A percentile compares a stretch with the other conserved stretches of the same genome.
Conservation (phyloP, 192 early-diverging fungal genomes). For the Backusella mclennaniae region DNA sequence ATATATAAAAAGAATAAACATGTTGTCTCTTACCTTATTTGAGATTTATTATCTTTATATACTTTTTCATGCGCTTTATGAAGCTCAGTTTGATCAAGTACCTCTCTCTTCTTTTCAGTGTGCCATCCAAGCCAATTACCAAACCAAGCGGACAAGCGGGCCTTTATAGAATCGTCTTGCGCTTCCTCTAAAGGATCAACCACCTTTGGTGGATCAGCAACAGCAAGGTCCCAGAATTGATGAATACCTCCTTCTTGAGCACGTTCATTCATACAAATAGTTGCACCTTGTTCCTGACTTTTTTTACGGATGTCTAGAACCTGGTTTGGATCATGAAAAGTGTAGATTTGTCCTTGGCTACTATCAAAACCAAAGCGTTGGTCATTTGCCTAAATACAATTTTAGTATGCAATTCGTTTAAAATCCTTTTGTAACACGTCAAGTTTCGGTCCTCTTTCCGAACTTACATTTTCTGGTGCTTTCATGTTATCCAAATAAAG, state of each 20-base stretch:
- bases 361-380: slow-evolving; percentile 19
- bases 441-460: background rate
- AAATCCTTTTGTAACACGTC: too few species aligned
- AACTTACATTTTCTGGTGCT: slow-evolving; percentile 26
- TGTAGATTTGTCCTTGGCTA: slow-evolving; percentile 17
- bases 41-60: slow-evolving; percentile 12
- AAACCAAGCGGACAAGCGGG: slow-evolving; percentile 13
- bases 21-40: slow-evolving; percentile 11
- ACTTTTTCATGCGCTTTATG: slow-evolving; percentile 19
- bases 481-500: slow-evolving; percentile 33
- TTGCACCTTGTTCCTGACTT: background rate
- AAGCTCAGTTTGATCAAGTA: background rate
- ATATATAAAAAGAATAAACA: background rate
- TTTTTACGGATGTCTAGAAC: slow-evolving; percentile 23
- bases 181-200: background rate
- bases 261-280: slow-evolving; percentile 11
- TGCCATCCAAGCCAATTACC: slow-evolving; percentile 23
- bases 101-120: background rate
- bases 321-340: background rate
- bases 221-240: background rate
- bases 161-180: slow-evolving; percentile 2
- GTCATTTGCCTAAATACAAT: slow-evolving; percentile 6
- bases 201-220: slow-evolving; percentile 4
- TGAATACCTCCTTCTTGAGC: background rate
- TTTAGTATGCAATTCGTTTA: background rate